Conservation (phyloP, 495 filamentous ascomycete species). For the Aspergillus nidulans region DNA sequence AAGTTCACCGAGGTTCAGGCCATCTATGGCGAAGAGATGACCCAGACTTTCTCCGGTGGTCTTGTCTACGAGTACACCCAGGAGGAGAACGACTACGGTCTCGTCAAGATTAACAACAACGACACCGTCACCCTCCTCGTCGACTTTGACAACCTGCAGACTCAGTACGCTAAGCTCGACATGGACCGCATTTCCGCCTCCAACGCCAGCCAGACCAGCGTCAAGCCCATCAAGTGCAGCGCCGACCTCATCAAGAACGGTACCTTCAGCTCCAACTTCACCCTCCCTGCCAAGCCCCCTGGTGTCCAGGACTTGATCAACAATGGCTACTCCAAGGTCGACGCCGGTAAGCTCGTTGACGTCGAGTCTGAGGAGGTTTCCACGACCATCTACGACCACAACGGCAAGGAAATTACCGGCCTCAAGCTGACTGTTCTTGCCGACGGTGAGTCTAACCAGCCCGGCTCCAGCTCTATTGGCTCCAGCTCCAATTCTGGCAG, state of each 20-base stretch:
- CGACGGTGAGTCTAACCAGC: constrained; percentile 52
- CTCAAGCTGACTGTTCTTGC: constrained; percentile 51
- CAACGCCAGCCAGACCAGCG: constrained; percentile 47
- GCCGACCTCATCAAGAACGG: constrained; percentile 55
- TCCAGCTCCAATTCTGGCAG: constrained; percentile 22
- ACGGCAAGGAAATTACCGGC: constrained; percentile 47
- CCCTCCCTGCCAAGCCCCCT: constrained; percentile 54
- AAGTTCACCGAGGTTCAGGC: constrained; percentile 76
- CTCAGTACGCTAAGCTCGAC: constrained; percentile 71
- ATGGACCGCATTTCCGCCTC: constrained; percentile 57
- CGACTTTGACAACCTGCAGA: constrained; percentile 74
- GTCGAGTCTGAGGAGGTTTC: constrained; percentile 49
- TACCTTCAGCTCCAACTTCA: constrained; percentile 70
- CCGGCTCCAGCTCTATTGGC: constrained; percentile 20
- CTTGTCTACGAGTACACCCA: constrained; percentile 84
- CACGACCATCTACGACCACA: constrained; percentile 50
- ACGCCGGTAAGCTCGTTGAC: constrained; percentile 53
- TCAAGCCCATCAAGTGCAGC: constrained; percentile 56
- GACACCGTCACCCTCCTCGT: constrained; percentile 55
- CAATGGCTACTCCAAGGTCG: constrained; percentile 49
- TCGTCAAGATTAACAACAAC: constrained; percentile 66
- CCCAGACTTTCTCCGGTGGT: constrained; percentile 72
- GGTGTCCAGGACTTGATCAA: constrained; percentile 50
- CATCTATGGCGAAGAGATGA: constrained; percentile 81
- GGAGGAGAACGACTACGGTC: constrained; percentile 75